These are phyloP conservation scores for Wolfiporia cocos DNA, from an alignment of 1,284 basidiomycete genomes.

Conservation along the genomic window DNA sequence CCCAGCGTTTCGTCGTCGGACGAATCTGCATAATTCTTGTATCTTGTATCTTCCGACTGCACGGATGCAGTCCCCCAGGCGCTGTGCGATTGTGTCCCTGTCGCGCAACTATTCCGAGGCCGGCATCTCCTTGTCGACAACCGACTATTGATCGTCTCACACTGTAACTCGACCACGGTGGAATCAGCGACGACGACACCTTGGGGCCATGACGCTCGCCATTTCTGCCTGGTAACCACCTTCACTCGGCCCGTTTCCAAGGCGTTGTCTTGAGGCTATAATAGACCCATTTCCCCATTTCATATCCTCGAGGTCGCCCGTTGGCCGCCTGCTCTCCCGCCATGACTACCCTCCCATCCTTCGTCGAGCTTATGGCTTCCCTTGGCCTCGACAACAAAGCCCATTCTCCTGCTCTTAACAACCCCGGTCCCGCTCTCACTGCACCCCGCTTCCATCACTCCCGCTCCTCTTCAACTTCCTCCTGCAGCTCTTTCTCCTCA, in stretches of 20 bases:
- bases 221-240: constrained; percentile 24
- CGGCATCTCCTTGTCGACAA: constrained; percentile 13
- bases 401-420: constrained; percentile 20
- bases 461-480: constrained; percentile 34
- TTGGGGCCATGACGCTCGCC: constrained; percentile 7
- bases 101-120: neutral
- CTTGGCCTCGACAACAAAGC: constrained; percentile 54
- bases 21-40: no score
- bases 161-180: neutral
- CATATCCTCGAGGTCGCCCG: constrained; percentile 28
- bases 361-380: constrained; percentile 77
- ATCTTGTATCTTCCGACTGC: no score
- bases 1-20: no score
- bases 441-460: constrained; percentile 16
- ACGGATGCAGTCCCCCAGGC: no score
- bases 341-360: constrained; percentile 73
- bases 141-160: constrained; percentile 13
- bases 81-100: no score
- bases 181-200: constrained; percentile 7
- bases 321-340: constrained; percentile 13
- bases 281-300: constrained; percentile 22
- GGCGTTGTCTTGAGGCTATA: constrained; percentile 19
- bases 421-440: constrained; percentile 7
- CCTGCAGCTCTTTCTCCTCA: constrained; percentile 26
- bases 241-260: constrained; percentile 26